Base-by-base conservation (phyloP, 306 rosid genomes). In the Quercus engelmannii region DNA sequence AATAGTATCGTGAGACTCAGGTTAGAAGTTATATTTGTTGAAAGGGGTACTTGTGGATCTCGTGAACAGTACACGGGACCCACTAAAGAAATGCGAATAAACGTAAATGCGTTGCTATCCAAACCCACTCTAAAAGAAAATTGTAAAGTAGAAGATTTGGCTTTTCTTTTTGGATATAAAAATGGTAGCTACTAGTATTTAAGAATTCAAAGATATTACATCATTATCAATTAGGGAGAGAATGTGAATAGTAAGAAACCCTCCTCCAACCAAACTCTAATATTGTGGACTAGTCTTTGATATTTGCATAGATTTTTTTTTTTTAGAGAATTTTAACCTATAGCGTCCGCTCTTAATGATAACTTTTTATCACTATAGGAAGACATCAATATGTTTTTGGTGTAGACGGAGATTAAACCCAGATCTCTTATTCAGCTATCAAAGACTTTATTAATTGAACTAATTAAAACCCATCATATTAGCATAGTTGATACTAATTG, bases 391-490 rank as follows among this genome's bases (percentile, higher is more conserved):
- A 2, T 1, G 0, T 35, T 35, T 35, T 35, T 35, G 0, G 2
- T 35, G 0, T 35, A 35, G 0, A 2, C 0, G 8, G 0, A 0
- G 0, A 35, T 35, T 35, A 2, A 35, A 35, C 2, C 0, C 0
- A 6, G 0, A 35, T 35, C 2, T 35, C 9, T 1, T 35, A 35
- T 35, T 35, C 0, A 35, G 0, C 0, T 1, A 35, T 35, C 0
- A 6, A 0, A 35, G 0, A 35, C 0, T 35, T 35, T 35, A 35
- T 1, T 8, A 35, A 8, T 35, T 35, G 2, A 35, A 1, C 2
- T 35, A 35, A 6, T 0, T 35, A 1, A 0, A 6, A 35, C 41
- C 0, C 2, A 1, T 0, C 0, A 35, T 35, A 35, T 49, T 49
- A 11, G 15, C 17, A 11, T 49, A 12, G 17, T 3, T 49, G 54